Percentiles rank a stretch among this genome's conserved stretches.
Conservation (phyloP, 2,329 filamentous ascomycete species). For the Fusarium solani-melongenae region DNA sequence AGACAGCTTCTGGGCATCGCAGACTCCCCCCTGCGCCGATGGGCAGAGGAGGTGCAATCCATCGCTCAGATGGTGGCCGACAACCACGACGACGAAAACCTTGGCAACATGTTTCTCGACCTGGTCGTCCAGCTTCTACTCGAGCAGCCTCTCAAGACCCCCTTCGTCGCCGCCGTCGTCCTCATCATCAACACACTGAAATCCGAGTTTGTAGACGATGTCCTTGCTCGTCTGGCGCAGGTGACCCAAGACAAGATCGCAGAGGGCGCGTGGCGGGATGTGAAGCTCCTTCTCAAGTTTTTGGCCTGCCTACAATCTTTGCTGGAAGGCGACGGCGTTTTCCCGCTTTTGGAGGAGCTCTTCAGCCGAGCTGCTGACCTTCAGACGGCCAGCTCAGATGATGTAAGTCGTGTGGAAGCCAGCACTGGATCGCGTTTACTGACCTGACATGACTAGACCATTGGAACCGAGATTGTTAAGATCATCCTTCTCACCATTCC, state of each 20-base stretch:
- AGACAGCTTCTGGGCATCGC: slow-evolving; percentile 84
- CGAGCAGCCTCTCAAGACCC: slow-evolving; percentile 98
- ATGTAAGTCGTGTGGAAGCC: slow-evolving; percentile 68
- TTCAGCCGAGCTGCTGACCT: slow-evolving; percentile 91
- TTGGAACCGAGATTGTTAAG: slow-evolving; percentile 90
- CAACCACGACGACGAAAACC: slow-evolving; percentile 85
- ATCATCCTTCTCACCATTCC: slow-evolving; percentile 95
- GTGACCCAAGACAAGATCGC: slow-evolving; percentile 75
- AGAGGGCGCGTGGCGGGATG: slow-evolving; percentile 85
- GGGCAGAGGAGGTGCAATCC: slow-evolving; percentile 80
- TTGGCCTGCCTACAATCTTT: slow-evolving; percentile 86
- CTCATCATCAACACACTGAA: slow-evolving; percentile 83
- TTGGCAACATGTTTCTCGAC: slow-evolving; percentile 78
- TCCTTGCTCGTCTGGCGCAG: slow-evolving; percentile 72
- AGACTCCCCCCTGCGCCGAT: slow-evolving; percentile 81
- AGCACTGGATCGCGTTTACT: not conserved
- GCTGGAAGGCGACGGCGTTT: slow-evolving; percentile 86
- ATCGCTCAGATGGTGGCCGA: slow-evolving; percentile 83
- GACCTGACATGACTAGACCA: slow-evolving; percentile 57
- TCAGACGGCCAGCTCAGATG: slow-evolving; percentile 91
- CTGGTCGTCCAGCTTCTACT: slow-evolving; percentile 80
- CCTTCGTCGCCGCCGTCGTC: slow-evolving; percentile 87
- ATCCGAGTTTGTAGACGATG: slow-evolving; percentile 76
- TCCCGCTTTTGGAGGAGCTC: slow-evolving; percentile 87
- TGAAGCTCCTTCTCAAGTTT: slow-evolving; percentile 91